Percentiles rank a stretch among this genome's conserved stretches.
Evolutionary conservation across 495 filamentous ascomycete genomes (phyloP).

Genomic region (Paragyromitra xinjiangensis): DNA sequence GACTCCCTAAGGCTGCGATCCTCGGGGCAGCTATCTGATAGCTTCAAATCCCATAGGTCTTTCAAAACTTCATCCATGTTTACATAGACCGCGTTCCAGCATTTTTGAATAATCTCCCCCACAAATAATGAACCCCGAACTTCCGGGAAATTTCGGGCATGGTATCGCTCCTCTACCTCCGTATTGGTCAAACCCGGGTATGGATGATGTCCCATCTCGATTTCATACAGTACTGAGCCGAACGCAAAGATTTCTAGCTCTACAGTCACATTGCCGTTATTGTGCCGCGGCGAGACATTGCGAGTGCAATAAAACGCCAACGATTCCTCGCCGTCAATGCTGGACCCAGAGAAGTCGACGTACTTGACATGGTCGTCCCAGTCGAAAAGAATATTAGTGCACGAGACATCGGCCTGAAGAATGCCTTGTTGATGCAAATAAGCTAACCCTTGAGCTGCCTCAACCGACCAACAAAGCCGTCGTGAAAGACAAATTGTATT

Average conservation of each 20-base stretch:
- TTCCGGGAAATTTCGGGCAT: not conserved
- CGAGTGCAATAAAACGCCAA: not conserved
- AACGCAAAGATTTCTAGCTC: constrained; percentile 16
- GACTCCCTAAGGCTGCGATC: no score
- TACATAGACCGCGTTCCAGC: not conserved
- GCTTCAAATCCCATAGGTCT: not conserved
- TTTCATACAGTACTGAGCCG: constrained; percentile 15
- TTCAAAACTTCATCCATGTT: constrained; percentile 1
- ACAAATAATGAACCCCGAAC: not conserved
- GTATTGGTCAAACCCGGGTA: not conserved
- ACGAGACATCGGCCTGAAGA: constrained; percentile 3
- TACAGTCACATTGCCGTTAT: not conserved
- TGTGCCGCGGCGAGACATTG: not conserved
- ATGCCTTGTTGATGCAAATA: constrained; percentile 13
- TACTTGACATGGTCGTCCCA: constrained; percentile 8
- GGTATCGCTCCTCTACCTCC: constrained; percentile 10
- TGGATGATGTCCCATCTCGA: constrained; percentile 2
- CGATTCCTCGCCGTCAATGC: constrained; percentile 1
- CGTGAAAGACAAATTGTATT: not conserved
- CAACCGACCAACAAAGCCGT: constrained; percentile 4
- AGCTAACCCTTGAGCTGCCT: constrained; percentile 7
- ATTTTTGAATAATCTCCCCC: constrained; percentile 5
- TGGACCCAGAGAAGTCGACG: constrained; percentile 5
- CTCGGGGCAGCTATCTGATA: not conserved
- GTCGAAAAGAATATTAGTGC: constrained; percentile 13